phyloP scores from a whole-genome alignment of 2,329 filamentous ascomycete species.

The Exophiala spinifera region DNA sequence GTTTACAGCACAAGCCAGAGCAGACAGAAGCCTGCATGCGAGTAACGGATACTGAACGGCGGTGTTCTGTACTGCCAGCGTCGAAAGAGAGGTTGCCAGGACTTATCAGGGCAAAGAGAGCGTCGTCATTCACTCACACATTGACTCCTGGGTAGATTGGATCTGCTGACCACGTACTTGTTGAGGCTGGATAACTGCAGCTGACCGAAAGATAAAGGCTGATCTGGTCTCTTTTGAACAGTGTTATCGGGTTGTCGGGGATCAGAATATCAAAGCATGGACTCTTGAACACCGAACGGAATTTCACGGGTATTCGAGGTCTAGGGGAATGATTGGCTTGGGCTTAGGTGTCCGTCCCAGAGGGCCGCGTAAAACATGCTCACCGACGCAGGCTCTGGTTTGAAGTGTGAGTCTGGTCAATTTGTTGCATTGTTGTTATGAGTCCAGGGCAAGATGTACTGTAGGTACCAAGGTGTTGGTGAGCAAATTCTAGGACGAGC shows the following conservation, averaged over 20 bases:
- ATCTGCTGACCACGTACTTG: not conserved
- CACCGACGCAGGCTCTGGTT: not conserved
- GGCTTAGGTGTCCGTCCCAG: too few relatives aligned
- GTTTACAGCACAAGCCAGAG: too few relatives aligned
- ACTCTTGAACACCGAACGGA: not conserved
- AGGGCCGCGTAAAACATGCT: not conserved
- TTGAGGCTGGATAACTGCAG: not conserved
- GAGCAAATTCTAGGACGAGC: too few relatives aligned
- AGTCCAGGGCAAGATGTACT: too few relatives aligned
- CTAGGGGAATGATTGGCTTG: not conserved
- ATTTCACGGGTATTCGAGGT: not conserved
- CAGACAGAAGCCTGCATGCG: not conserved
- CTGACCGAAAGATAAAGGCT: not conserved
- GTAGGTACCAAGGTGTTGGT: too few relatives aligned
- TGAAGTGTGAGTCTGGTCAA: too few relatives aligned
- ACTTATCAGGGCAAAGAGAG: not conserved
- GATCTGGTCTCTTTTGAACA: not conserved
- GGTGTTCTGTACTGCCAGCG: not conserved
- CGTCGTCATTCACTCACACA: not conserved
- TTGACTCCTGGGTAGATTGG: not conserved
- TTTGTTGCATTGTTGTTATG: too few relatives aligned
- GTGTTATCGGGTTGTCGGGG: conserved; percentile 10
- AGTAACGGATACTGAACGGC: not conserved
- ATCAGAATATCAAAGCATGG: not conserved
- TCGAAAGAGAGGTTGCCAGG: not conserved